Conservation (phyloP, 2,329 filamentous ascomycete genomes). For the Laburnicola sp. region DNA sequence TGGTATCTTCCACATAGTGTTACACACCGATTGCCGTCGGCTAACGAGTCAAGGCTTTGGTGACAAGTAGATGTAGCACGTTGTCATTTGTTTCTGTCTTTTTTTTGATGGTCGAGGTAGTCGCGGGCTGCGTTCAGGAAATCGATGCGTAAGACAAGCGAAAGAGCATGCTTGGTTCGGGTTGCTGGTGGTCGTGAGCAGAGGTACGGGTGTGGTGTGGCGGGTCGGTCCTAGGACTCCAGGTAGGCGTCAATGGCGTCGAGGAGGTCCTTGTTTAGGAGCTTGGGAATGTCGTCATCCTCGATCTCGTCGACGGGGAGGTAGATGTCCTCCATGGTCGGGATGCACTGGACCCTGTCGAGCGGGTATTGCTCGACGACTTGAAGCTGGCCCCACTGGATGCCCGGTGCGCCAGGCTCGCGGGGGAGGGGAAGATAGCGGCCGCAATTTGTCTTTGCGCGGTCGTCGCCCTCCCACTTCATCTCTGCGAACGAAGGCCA, state of each 20-base stretch:
- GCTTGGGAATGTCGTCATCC: conserved; percentile 27
- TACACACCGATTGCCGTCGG: conserved; percentile 1
- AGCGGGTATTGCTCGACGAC: conserved; percentile 44
- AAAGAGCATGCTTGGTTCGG: conserved; percentile 1
- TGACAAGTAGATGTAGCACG: conserved; percentile 3
- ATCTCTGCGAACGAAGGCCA: conserved; percentile 49
- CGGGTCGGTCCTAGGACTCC: conserved; percentile 19
- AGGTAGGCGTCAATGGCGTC: conserved; percentile 32
- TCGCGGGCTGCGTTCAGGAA: conserved; percentile 2
- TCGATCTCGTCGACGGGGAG: conserved; percentile 45
- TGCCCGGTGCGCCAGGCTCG: conserved; percentile 44
- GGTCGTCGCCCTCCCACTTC: conserved; percentile 54
- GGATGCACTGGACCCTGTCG: conserved; percentile 44
- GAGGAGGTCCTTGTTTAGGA: conserved; percentile 32
- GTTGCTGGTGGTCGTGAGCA: neutral
- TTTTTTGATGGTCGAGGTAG: neutral
- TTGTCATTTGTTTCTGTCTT: neutral
- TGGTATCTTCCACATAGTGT: no score
- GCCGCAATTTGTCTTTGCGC: conserved; percentile 49
- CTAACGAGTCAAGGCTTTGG: conserved; percentile 4
- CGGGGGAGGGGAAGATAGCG: conserved; percentile 51
- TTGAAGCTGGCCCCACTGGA: conserved; percentile 49
- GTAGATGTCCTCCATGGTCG: conserved; percentile 44
- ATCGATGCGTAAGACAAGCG: conserved; percentile 8
- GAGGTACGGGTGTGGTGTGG: neutral